Conservation (phyloP, 257 asterid genomes). For the Salvia rosmarinus region DNA sequence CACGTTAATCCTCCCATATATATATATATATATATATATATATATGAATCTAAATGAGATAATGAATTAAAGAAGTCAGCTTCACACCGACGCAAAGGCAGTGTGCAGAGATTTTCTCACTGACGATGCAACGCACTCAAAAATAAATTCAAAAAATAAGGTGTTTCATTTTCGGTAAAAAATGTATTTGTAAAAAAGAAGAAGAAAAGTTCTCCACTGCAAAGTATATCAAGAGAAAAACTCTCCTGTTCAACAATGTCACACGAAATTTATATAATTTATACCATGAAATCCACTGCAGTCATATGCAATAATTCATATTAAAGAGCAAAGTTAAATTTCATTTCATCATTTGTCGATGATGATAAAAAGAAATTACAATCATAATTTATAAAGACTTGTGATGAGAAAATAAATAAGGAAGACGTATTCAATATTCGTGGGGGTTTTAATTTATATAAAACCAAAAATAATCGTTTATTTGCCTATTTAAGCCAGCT, state of each 20-base stretch:
- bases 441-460: constrained; percentile 50
- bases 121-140: background rate
- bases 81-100: background rate
- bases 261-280: too few species aligned
- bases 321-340: background rate
- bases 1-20: too few species aligned
- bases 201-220: background rate
- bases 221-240: background rate
- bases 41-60: too few species aligned
- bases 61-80: background rate
- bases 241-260: background rate
- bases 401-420: constrained; percentile 39
- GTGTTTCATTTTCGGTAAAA: background rate
- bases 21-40: too few species aligned
- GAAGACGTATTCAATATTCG: constrained; percentile 56
- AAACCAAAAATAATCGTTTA: constrained; percentile 58
- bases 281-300: background rate
- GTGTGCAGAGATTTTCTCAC: background rate
- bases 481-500: constrained; percentile 52
- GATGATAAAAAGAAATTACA: background rate
- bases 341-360: background rate
- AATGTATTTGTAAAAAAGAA: background rate
- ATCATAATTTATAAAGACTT: background rate
- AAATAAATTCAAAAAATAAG: background rate
- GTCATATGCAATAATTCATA: background rate